phyloP scores from a whole-genome alignment of 2,329 filamentous ascomycete genomes.

The Fusarium protoensiforme region DNA sequence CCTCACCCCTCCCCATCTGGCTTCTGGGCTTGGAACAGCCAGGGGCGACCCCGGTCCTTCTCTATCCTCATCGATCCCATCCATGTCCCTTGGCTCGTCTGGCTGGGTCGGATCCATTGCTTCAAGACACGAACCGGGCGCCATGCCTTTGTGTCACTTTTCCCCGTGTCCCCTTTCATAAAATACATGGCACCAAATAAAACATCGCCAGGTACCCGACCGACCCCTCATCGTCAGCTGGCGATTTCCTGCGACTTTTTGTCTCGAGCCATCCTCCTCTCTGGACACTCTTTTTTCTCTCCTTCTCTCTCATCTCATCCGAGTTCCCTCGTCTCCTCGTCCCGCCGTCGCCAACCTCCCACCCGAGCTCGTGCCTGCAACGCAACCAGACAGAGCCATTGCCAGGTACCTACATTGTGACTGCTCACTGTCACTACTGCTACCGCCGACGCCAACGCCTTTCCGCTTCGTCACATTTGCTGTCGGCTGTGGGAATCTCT shows the following conservation, averaged over 20 bases:
- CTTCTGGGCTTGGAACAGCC: conserved; percentile 17
- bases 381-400: conserved; percentile 1
- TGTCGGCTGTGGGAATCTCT: conserved; percentile 42
- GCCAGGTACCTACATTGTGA: conserved; percentile 7
- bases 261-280: conserved; percentile 17
- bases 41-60: conserved; percentile 29
- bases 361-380: conserved; percentile 5
- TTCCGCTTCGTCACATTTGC: conserved; percentile 42
- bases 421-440: conserved; percentile 26
- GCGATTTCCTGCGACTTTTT: conserved; percentile 26
- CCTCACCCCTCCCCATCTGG: conserved; percentile 18
- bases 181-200: conserved; percentile 46
- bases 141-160: conserved; percentile 45
- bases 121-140: conserved; percentile 46
- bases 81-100: conserved; percentile 41
- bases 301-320: conserved; percentile 11
- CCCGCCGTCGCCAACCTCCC: background rate
- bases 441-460: conserved; percentile 36
- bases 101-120: conserved; percentile 44
- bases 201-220: conserved; percentile 44
- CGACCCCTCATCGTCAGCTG: conserved; percentile 42
- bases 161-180: conserved; percentile 47
- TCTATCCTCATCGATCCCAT: conserved; percentile 39
- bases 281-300: conserved; percentile 12
- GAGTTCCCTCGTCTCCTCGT: background rate